Conservation (phyloP, 2,329 filamentous ascomycete species). For the Plectosphaerella plurivora region DNA sequence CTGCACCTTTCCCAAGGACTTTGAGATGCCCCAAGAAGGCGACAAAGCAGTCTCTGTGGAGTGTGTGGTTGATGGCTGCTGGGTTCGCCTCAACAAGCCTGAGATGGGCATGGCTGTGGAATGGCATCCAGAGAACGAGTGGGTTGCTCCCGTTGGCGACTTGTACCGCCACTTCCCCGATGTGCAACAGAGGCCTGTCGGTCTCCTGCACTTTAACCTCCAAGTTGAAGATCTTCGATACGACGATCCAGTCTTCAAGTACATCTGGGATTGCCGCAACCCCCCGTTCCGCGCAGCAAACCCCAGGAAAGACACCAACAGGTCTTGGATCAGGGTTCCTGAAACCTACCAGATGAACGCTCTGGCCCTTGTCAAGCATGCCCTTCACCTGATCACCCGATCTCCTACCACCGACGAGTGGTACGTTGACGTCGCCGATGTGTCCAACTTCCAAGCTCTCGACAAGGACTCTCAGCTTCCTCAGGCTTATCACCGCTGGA, state of each 20-base stretch:
- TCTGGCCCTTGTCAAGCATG: neutral
- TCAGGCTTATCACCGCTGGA: neutral
- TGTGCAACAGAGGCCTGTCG: neutral
- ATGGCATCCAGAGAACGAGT: neutral
- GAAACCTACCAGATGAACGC: constrained; percentile 5
- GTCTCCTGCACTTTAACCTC: neutral
- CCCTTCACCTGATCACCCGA: too few relatives aligned
- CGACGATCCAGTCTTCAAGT: constrained; percentile 1
- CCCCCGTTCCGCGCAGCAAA: neutral
- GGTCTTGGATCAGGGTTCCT: neutral
- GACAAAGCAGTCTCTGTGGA: too few relatives aligned
- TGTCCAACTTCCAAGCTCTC: neutral
- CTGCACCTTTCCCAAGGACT: neutral
- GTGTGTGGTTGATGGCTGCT: neutral
- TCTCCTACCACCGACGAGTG: too few relatives aligned
- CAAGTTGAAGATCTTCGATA: neutral
- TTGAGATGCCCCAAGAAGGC: too few relatives aligned
- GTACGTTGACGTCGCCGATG: neutral
- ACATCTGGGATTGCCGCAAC: neutral
- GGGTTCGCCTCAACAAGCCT: neutral
- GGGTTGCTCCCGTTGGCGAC: neutral
- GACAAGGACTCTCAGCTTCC: neutral
- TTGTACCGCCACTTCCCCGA: neutral
- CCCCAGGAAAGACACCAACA: neutral
- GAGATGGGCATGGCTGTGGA: too few relatives aligned